A percentile compares a stretch with the other conserved stretches of the same genome.
phyloP scores from a whole-genome alignment of 2,329 filamentous ascomycete genomes.

The Hirsutella thompsonii region DNA sequence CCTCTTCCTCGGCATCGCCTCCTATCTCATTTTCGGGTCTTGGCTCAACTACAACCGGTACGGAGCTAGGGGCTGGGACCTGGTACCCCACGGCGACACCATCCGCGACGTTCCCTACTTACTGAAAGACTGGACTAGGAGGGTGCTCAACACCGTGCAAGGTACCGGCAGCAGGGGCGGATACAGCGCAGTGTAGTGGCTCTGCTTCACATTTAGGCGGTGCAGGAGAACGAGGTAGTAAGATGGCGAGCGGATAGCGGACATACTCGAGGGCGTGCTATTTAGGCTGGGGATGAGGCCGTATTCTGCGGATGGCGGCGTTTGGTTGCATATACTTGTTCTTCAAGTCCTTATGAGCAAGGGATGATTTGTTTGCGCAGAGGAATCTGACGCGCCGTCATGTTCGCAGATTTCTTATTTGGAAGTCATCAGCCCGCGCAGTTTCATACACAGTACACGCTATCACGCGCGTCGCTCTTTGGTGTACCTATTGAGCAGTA shows the following conservation, averaged over 20 bases:
- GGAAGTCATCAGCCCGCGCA: no score
- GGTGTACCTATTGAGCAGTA: no score
- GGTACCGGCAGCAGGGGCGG: constrained; percentile 75
- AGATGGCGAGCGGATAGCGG: not conserved
- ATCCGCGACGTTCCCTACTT: constrained; percentile 89
- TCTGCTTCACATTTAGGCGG: not conserved
- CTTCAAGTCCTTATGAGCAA: no score
- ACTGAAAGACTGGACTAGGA: constrained; percentile 73
- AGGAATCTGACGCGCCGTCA: no score
- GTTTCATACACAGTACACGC: no score
- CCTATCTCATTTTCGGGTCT: constrained; percentile 94
- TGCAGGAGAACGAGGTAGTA: not conserved
- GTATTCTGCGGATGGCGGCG: no score
- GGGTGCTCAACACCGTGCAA: constrained; percentile 72
- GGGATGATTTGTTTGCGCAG: no score
- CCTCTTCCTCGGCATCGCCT: constrained; percentile 68
- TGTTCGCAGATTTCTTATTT: no score
- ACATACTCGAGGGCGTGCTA: no score
- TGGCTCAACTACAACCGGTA: constrained; percentile 99
- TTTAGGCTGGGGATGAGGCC: no score
- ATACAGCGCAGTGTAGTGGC: constrained; percentile 77
- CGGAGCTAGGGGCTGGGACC: constrained; percentile 87
- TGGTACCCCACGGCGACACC: constrained; percentile 83
- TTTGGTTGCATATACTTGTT: not conserved
- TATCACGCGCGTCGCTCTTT: no score